Conservation (phyloP, 352 stramenopile species). For the Globisporangium carolinianum region DNA sequence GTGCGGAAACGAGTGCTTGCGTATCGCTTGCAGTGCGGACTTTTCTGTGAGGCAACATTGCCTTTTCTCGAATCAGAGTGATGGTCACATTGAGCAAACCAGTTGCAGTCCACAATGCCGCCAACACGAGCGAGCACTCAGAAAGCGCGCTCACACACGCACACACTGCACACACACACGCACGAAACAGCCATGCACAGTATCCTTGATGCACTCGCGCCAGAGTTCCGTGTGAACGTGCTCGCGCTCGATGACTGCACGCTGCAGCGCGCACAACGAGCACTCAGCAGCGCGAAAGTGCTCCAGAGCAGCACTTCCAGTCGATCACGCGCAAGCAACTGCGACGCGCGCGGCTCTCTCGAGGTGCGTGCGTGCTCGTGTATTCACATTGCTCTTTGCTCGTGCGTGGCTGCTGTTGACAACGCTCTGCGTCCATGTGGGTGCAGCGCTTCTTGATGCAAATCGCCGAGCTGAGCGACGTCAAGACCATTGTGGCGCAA, state of each 20-base stretch:
- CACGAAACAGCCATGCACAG: not conserved
- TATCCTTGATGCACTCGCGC: not conserved
- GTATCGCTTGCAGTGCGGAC: no score
- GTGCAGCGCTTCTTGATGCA: constrained; percentile 6
- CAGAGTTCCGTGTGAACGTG: not conserved
- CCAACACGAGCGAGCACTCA: no score
- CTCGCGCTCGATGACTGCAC: not conserved
- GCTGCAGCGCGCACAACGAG: not conserved
- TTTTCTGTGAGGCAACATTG: no score
- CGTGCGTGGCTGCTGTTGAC: no score
- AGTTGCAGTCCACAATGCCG: no score
- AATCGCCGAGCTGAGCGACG: constrained; percentile 2
- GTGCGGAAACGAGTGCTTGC: no score
- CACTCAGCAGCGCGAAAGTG: not conserved
- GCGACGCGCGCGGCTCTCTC: not conserved
- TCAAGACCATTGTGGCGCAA: constrained; percentile 3
- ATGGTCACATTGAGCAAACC: no score
- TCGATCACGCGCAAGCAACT: no score
- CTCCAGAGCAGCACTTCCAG: not conserved
- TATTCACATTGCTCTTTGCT: not conserved
- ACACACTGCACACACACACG: not conserved
- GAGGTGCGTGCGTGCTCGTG: not conserved
- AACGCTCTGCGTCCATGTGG: not conserved
- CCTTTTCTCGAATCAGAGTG: no score
- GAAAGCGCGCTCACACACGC: not conserved